Conservation (phyloP, 169 alveolate genomes). For the Besnoitia besnoiti region DNA sequence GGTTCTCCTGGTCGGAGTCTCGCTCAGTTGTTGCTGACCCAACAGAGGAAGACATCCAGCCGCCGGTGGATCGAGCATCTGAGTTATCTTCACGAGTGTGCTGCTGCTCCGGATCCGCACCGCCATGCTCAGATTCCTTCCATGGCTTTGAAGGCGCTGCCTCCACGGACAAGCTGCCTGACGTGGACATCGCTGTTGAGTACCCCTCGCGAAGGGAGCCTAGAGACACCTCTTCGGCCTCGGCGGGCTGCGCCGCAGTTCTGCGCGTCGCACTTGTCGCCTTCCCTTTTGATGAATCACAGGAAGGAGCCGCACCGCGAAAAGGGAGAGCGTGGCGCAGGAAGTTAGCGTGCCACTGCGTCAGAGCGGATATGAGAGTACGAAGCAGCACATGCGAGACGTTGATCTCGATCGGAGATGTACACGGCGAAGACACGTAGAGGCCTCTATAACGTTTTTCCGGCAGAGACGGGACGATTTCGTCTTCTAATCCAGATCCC, state of each 20-base stretch:
- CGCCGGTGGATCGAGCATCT: not conserved
- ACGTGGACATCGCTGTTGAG: too few relatives aligned
- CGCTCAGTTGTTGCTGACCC: not conserved
- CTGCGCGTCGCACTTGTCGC: too few relatives aligned
- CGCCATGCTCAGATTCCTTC: too few relatives aligned
- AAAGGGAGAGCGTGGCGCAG: constrained; percentile 1
- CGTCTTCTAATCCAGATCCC: not conserved
- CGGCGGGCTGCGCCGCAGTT: too few relatives aligned
- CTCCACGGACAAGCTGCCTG: too few relatives aligned
- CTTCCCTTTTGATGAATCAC: too few relatives aligned
- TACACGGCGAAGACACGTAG: not conserved
- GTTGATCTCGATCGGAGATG: constrained; percentile 21
- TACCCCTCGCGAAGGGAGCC: too few relatives aligned
- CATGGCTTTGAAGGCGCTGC: too few relatives aligned
- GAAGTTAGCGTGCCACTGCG: constrained; percentile 11
- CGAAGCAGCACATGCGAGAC: constrained; percentile 13
- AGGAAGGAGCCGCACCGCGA: too few relatives aligned
- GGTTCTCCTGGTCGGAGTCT: not conserved
- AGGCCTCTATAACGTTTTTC: not conserved
- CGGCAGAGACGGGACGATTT: not conserved
- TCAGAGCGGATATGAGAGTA: not conserved
- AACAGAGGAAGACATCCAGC: not conserved
- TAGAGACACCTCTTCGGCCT: too few relatives aligned
- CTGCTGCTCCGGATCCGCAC: too few relatives aligned
- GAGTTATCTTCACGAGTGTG: not conserved